Conservation (phyloP, 805 yeast species). For the Ogataea saltuana region DNA sequence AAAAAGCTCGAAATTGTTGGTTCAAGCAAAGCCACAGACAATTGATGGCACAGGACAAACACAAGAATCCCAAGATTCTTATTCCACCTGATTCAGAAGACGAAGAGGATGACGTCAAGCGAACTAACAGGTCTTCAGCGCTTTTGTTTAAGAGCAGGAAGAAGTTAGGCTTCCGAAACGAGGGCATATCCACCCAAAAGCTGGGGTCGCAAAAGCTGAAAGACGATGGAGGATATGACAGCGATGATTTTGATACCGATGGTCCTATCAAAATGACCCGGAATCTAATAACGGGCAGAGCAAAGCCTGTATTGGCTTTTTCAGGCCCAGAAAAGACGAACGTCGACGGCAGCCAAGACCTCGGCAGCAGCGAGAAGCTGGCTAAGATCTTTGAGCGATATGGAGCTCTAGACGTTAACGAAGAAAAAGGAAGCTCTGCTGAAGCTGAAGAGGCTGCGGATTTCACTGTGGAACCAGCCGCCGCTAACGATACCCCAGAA, state of each 20-base stretch:
- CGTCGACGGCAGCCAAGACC: no score
- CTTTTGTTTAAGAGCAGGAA: slow-evolving; percentile 9
- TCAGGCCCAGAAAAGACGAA: no score
- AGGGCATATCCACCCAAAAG: background rate
- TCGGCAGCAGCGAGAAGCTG: background rate
- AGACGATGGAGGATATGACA: background rate
- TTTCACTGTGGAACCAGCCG: background rate
- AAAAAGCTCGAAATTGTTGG: no score
- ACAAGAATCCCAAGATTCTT: background rate
- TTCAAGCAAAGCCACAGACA: background rate
- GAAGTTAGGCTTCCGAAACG: background rate
- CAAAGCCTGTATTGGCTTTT: no score
- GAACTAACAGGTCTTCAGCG: background rate
- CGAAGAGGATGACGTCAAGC: slow-evolving; percentile 9
- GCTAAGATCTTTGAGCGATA: background rate
- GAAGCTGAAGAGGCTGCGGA: background rate
- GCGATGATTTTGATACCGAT: background rate
- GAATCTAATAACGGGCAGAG: no score
- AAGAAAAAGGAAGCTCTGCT: background rate
- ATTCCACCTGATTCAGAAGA: slow-evolving; percentile 1
- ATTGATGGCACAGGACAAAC: background rate
- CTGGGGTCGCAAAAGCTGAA: background rate
- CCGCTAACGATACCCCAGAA: slow-evolving; percentile 11
- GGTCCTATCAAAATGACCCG: background rate
- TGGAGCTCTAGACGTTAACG: background rate